Percentiles rank a stretch among this genome's conserved stretches.
These are phyloP conservation scores for Tubosaeta brunneosetosa DNA, from an alignment of 768 basidiomycete genomes.

Conservation along the genomic window DNA sequence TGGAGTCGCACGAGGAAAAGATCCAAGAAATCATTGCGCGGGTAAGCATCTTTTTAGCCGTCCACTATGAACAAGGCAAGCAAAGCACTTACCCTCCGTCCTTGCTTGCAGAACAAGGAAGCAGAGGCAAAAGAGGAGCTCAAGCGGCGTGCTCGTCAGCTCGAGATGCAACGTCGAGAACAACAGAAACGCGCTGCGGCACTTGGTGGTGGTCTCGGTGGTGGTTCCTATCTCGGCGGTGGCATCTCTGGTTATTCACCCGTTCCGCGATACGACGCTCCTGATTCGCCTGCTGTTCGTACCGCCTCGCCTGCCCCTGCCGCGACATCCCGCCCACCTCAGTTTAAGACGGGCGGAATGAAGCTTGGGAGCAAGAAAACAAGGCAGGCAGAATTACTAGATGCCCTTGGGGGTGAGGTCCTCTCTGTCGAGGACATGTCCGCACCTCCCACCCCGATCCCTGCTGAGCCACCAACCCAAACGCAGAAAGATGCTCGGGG, in stretches of 20 bases:
- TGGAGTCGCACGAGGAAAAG: slow-evolving; percentile 91
- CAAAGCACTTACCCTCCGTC: not conserved
- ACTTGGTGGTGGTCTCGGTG: slow-evolving; percentile 38
- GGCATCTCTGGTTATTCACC: slow-evolving; percentile 67
- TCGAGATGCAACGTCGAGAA: slow-evolving; percentile 93
- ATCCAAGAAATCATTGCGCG: slow-evolving; percentile 98
- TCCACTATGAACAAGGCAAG: not conserved
- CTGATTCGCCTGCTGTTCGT: slow-evolving; percentile 45
- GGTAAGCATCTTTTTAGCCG: slow-evolving; percentile 41
- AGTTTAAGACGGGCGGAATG: slow-evolving; percentile 95
- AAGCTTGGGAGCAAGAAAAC: slow-evolving; percentile 92
- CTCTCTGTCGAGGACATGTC: slow-evolving; percentile 51
- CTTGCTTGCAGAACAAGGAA: slow-evolving; percentile 78
- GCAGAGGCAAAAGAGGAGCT: slow-evolving; percentile 99
- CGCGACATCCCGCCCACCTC: slow-evolving; percentile 55
- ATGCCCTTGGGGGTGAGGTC: slow-evolving; percentile 79
- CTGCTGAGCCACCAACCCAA: slow-evolving; percentile 42
- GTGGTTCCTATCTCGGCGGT: slow-evolving; percentile 61
- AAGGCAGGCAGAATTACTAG: slow-evolving; percentile 81
- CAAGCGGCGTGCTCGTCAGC: slow-evolving; percentile 94
- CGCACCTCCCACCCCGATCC: slow-evolving; percentile 45
- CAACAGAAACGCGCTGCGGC: slow-evolving; percentile 74
- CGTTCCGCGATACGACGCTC: slow-evolving; percentile 66
- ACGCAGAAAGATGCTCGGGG: slow-evolving; percentile 48
- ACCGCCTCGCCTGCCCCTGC: slow-evolving; percentile 41